Conservation (phyloP, 768 basidiomycete species). For the Cytidiella melzeri region DNA sequence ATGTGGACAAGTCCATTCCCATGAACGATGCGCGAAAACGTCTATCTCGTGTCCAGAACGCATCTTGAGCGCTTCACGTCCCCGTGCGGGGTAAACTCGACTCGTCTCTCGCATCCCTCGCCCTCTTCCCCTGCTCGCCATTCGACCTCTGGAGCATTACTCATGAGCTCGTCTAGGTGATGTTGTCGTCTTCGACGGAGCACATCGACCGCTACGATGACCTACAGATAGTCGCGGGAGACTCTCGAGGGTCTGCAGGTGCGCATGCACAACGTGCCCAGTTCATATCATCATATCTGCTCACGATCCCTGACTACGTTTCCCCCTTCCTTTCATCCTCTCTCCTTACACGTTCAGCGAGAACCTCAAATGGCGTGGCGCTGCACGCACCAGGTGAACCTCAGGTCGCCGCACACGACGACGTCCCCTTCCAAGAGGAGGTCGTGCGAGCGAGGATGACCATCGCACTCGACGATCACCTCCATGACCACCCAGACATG, state of each 20-base stretch:
- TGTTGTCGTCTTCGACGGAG: neutral
- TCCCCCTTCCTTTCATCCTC: neutral
- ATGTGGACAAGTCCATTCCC: too few species aligned
- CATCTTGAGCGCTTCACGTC: too few species aligned
- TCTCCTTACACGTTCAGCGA: neutral
- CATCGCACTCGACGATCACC: constrained; percentile 13
- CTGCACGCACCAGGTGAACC: constrained; percentile 3
- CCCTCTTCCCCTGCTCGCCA: neutral
- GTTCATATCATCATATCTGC: neutral
- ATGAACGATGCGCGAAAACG: too few species aligned
- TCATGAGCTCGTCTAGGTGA: neutral
- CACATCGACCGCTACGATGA: too few species aligned
- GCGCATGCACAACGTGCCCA: neutral
- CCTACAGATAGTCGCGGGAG: neutral
- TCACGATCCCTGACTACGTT: neutral
- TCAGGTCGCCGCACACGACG: constrained; percentile 3
- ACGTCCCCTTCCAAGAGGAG: constrained; percentile 5
- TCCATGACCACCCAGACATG: constrained; percentile 12
- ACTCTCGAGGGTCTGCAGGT: neutral
- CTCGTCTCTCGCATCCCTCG: too few species aligned
- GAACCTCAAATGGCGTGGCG: neutral
- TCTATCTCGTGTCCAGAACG: too few species aligned
- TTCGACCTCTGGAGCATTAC: neutral
- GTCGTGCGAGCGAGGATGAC: constrained; percentile 13
- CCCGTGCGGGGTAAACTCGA: too few species aligned